Evolutionary conservation across 2,329 filamentous ascomycete species (phyloP).

Genomic region (Coccinonectria pachysandricola): DNA sequence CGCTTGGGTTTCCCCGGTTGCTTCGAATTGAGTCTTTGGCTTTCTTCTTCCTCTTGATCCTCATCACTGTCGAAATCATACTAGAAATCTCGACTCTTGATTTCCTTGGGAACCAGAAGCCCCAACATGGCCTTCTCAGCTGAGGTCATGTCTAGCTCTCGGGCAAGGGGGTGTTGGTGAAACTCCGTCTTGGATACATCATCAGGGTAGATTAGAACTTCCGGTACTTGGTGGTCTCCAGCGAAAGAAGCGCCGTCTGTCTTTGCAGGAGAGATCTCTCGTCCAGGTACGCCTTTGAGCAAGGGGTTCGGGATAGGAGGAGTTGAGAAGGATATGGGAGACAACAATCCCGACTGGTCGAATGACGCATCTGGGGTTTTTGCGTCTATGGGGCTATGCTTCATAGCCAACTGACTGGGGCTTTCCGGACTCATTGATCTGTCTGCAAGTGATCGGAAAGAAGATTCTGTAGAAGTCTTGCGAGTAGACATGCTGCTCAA

Average conservation of each 20-base stretch:
- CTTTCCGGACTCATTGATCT: conserved; percentile 5
- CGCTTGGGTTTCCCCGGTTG: conserved; percentile 5
- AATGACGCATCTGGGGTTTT: conserved; percentile 5
- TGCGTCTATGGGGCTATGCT: conserved; percentile 3
- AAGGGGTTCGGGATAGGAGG: conserved; percentile 31
- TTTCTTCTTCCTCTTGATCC: conserved; percentile 13
- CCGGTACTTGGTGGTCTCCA: conserved; percentile 19
- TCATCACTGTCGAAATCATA: conserved; percentile 27
- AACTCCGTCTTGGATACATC: conserved; percentile 26
- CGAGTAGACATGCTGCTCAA: conserved; percentile 1
- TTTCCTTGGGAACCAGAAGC: conserved; percentile 25
- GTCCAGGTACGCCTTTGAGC: conserved; percentile 27
- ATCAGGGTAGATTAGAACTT: conserved; percentile 23
- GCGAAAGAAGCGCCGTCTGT: conserved; percentile 27
- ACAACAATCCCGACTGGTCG: conserved; percentile 1
- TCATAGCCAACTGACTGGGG: conserved; percentile 2
- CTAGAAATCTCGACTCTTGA: conserved; percentile 25
- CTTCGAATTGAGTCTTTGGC: background rate
- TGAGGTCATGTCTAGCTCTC: conserved; percentile 18
- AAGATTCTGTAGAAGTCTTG: conserved; percentile 5
- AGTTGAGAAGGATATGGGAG: conserved; percentile 1
- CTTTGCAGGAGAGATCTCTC: conserved; percentile 28
- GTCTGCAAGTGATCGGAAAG: conserved; percentile 5
- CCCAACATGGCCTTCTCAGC: conserved; percentile 22
- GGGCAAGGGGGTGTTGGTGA: conserved; percentile 26